Evolutionary conservation across 2,329 filamentous ascomycete species (phyloP).

Genomic region (Colletotrichum navitas): DNA sequence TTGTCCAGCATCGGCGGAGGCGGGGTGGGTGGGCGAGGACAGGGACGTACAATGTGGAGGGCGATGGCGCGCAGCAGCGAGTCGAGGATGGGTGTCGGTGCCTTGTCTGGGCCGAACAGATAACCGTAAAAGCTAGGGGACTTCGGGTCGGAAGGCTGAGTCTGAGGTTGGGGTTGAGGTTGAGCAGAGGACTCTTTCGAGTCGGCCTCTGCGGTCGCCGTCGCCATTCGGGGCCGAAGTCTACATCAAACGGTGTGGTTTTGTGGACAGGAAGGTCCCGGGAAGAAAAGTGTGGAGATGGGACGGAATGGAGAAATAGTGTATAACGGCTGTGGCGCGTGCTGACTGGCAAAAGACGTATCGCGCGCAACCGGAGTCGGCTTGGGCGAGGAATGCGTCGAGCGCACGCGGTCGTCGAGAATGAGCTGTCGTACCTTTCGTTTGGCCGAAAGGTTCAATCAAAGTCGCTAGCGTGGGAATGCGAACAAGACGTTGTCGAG

Average conservation of each 20-base stretch:
- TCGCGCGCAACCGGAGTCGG: constrained; percentile 2
- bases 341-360: constrained; percentile 20
- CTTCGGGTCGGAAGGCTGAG: constrained; percentile 17
- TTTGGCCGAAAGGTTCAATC: not conserved
- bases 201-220: constrained; percentile 41
- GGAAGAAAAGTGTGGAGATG: constrained; percentile 28
- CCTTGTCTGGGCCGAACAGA: constrained; percentile 77
- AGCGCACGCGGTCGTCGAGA: constrained; percentile 6
- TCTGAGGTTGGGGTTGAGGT: constrained; percentile 25
- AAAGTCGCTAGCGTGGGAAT: constrained; percentile 12
- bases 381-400: constrained; percentile 8
- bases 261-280: constrained; percentile 32
- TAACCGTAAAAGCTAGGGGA: constrained; percentile 66
- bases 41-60: constrained; percentile 73
- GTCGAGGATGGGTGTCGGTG: constrained; percentile 74
- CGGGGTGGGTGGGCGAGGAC: constrained; percentile 12
- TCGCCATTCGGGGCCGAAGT: constrained; percentile 41
- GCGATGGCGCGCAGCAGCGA: constrained; percentile 77
- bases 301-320: constrained; percentile 21
- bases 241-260: constrained; percentile 36
- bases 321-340: constrained; percentile 30
- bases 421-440: not conserved
- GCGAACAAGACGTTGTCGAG: constrained; percentile 8
- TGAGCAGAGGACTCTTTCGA: constrained; percentile 41
- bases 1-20: constrained; percentile 38